A percentile compares a stretch with the other conserved stretches of the same genome.
Conservation (phyloP, 345 rosid genomes). For the Citrus inodora region DNA sequence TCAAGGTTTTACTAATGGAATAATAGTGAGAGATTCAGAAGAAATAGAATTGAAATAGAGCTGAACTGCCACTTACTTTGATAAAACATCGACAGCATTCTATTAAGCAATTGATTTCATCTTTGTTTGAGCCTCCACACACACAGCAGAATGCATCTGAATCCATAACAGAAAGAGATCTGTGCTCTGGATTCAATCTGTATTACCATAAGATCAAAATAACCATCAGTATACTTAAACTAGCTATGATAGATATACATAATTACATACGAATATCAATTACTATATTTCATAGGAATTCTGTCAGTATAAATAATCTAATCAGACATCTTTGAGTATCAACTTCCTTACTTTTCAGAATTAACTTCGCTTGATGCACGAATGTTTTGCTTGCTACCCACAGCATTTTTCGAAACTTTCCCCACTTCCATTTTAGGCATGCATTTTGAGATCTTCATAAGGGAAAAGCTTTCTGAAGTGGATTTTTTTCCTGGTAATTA, state of each 20-base stretch:
- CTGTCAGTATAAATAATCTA: no score
- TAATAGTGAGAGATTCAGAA: not conserved
- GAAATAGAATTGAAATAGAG: not conserved
- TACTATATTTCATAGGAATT: not conserved
- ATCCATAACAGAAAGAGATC: constrained; percentile 5
- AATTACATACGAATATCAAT: not conserved
- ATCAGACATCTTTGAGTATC: not conserved
- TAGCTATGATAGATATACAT: not conserved
- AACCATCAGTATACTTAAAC: not conserved
- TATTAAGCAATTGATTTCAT: constrained; percentile 38
- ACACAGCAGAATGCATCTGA: constrained; percentile 41
- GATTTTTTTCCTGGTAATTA: constrained; percentile 29
- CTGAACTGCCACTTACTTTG: constrained; percentile 21
- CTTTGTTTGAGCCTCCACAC: constrained; percentile 45
- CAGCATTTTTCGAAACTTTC: constrained; percentile 18
- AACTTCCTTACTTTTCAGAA: constrained; percentile 30
- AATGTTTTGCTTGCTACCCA: constrained; percentile 3
- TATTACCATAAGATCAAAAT: constrained; percentile 9
- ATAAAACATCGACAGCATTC: constrained; percentile 43
- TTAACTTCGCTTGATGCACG: constrained; percentile 3
- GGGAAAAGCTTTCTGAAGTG: constrained; percentile 17
- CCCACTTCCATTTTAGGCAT: constrained; percentile 11
- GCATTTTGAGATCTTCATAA: constrained; percentile 17
- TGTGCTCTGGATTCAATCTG: constrained; percentile 24
- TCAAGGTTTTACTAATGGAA: not conserved